These are phyloP conservation scores for Cyathus striatus DNA, from an alignment of 768 basidiomycete genomes.

Conservation along the genomic window DNA sequence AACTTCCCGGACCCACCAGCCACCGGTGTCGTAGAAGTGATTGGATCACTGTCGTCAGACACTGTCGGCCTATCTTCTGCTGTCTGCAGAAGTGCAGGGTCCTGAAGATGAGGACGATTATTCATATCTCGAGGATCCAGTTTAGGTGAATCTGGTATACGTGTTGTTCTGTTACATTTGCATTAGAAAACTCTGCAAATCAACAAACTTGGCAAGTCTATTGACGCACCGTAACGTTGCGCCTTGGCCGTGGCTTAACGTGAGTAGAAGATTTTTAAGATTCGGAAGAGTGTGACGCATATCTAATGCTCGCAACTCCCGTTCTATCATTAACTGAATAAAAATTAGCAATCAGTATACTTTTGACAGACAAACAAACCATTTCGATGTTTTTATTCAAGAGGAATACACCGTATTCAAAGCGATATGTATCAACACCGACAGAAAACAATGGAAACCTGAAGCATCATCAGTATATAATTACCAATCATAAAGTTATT, in stretches of 20 bases:
- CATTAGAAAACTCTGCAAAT: too few relatives aligned
- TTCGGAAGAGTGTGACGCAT: constrained; percentile 96
- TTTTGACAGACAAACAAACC: constrained; percentile 36
- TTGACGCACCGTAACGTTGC: constrained; percentile 38
- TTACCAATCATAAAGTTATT: neutral
- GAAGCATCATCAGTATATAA: constrained; percentile 9
- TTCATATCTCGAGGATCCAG: too few relatives aligned
- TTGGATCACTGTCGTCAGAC: constrained; percentile 29
- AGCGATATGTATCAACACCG: constrained; percentile 94
- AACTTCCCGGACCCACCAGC: constrained; percentile 32
- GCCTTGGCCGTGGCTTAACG: constrained; percentile 69
- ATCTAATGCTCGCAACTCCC: constrained; percentile 85
- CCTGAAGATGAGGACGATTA: too few relatives aligned
- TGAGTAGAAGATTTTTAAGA: constrained; percentile 88
- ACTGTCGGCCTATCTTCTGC: constrained; percentile 16
- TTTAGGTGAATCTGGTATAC: too few relatives aligned
- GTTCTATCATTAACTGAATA: constrained; percentile 81
- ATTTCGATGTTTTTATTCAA: constrained; percentile 97
- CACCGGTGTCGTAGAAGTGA: constrained; percentile 40
- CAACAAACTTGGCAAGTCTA: constrained; percentile 14
- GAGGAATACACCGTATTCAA: constrained; percentile 95
- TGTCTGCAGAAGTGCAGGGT: neutral
- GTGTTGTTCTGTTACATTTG: too few relatives aligned
- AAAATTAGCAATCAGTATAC: constrained; percentile 8
- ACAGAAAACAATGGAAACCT: constrained; percentile 95